Base-by-base conservation (phyloP, 2,329 filamentous ascomycete genomes). In the Scedosporium minutisporum region DNA sequence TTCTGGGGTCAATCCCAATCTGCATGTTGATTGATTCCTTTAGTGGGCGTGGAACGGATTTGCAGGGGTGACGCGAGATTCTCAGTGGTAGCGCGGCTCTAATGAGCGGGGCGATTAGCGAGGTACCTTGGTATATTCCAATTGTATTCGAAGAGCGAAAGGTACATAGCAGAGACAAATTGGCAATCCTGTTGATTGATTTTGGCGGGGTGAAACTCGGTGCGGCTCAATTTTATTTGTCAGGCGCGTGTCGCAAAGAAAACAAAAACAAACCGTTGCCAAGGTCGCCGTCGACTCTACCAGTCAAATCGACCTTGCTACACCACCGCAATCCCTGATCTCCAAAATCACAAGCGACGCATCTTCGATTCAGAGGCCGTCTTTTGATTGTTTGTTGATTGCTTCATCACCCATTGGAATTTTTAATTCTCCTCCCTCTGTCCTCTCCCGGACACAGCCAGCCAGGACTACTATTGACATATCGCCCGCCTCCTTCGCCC, bases 191-290 rank as follows among this genome's bases (percentile, higher is more conserved):
- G 41, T 38, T 12, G 16, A 55, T 38, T 12, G 16, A 27, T 27
- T 61, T 57, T 41, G 60, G 48, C 7, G 60, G 27, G 44, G 58
- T 33, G 18, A 29, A 51, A 9, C 14, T 29, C 4, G 18, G 27
- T 18, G 27, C 16, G 16, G 25, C 9, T 9, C 23, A 58, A 58
- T 23, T 38, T 27, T 33, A 58, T 58, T 58, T 23, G 55, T 58
- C 10, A 44, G 41, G 9, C 58, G 60, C 65, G 65, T 65, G 65
- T 65, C 66, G 48, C 29, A 66, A 67, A 68, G 61, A 73, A 76
- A 72, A 72, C 73, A 75, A 64, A 65, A 62, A 65, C 61, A 65
- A 63, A 58, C 25, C 14, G 62, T 63, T 63, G 62, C 62, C 33
- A 29, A 59, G 62, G 62, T 29, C 44, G 33, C 6, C 46, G 6